Conservation (phyloP, 225 moss, liverwort and hornwort genomes). For the Pseudisothecium myosuroides region DNA sequence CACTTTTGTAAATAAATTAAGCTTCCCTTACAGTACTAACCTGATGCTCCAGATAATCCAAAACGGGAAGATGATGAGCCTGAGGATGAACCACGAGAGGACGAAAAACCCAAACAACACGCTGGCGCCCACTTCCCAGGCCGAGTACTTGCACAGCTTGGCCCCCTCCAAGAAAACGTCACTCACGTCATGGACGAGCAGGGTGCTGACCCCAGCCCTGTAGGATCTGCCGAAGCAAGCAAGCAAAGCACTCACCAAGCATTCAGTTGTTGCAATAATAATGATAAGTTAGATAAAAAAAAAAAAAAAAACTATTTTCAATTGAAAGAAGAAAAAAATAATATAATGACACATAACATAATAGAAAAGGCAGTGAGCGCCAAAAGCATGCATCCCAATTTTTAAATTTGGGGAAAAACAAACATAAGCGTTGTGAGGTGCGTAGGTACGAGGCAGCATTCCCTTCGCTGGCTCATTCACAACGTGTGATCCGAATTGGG, state of each 20-base stretch:
- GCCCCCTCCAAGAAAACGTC: constrained; percentile 75
- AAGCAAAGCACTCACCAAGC: not conserved
- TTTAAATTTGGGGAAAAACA: not conserved
- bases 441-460: not conserved
- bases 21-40: not conserved
- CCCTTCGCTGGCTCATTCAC: not conserved
- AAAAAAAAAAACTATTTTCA: not conserved
- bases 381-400: not conserved
- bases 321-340: not conserved
- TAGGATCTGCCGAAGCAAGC: constrained; percentile 22
- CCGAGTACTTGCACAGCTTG: constrained; percentile 74
- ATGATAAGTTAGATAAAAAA: too few relatives aligned
- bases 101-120: constrained; percentile 55
- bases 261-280: too few relatives aligned
- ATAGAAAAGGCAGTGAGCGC: not conserved
- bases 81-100: constrained; percentile 64
- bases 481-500: not conserved
- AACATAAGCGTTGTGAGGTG: not conserved
- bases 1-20: not conserved
- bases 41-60: constrained; percentile 92
- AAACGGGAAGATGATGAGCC: constrained; percentile 72
- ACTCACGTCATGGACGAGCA: constrained; percentile 62
- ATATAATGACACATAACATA: too few relatives aligned
- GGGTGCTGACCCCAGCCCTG: constrained; percentile 60
- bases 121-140: constrained; percentile 41